Base-by-base conservation (phyloP, 805 yeast genomes). In the Teunomyces lycoperdinae region DNA sequence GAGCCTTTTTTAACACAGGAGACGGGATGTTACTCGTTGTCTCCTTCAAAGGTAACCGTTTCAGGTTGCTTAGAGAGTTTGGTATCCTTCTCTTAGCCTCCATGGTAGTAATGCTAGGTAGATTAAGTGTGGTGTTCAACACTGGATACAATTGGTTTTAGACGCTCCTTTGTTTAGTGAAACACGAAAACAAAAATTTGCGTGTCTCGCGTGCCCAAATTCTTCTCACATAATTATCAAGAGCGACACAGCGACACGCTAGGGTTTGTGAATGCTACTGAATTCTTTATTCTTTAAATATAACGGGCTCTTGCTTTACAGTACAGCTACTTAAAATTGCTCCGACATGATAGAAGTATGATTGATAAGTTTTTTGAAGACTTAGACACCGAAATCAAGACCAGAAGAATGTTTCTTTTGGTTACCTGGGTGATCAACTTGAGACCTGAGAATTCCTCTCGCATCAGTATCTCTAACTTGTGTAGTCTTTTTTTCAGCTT, bases 1-100 rank as follows among this genome's bases (percentile, higher is more conserved):
- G 32, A 11, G 62, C 60, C 54, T 66, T 67, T 42, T 70, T 70
- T 29, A 63, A 53, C 24, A 53, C 57, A 3, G 75, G 76, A 36
- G 67, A 63, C 8, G 76, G 76, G 16, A 72, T 57, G 49, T 73
- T 73, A 32, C 66, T 61, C 50, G 62, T 63, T 9, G 78, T 66
- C 53, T 72, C 76, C 50, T 69, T 66, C 53, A 73, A 63, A 3
- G 78, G 77, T 27, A 61, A 56, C 44, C 75, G 49, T 17, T 52
- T 35, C 31, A 28, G 42, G 10, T 45, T 45, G 33, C 36, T 44
- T 40, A 51, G 38, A 10, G 54, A 51, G 20, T 50, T 49, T 29
- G 49, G 46, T 29, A 53, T 45, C 43, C 51, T 53, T 16, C 51
- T 47, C 34, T 38, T 38, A 11, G 41, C 30, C 41, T 38, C 41